Base-by-base conservation (phyloP, 2,329 filamentous ascomycete species). In the Beauveria rudraprayagi region DNA sequence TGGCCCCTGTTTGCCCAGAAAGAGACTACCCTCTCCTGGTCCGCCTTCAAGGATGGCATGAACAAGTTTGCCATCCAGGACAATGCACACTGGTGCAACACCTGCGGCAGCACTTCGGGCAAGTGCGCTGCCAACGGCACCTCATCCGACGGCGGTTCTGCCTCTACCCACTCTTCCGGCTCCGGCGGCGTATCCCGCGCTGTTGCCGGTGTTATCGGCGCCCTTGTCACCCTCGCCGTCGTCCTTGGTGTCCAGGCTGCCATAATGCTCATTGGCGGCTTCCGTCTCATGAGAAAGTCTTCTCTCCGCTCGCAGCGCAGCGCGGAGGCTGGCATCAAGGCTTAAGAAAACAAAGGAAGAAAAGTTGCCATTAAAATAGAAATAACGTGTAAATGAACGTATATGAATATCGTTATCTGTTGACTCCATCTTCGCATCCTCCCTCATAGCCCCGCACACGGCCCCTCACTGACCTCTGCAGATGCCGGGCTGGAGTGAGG, bases 191-290 rank as follows among this genome's bases (percentile, higher is more conserved):
- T 95, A 30, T 88, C 87, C 56, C 83, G 80, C 43, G 80, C 84
- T 6, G 85, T 92, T n/a, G 91, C 90, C 0, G 91, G 91, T 56
- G 90, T 93, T 5, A 92, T 95, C 56, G 87, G 90, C 50, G 90
- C 91, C 48, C 73, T 92, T 65, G 78, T 89, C 43, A 82, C 82
- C 0, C 72, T 84, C 5, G 75, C 76, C 10, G 78, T 82, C 11
- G 74, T 83, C 17, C 71, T 82, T 46, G 76, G 73, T 16, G 43
- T 79, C 22, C 74, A 80, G 69, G 76, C 70, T 10, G 68, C 79
- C 16, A 68, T 80, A 48, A 71, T 80, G 67, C 66, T 74, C 17
- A 16, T 78, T 6, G 75, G 72, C 6, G 79, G 80, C 11, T 66
- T 82, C 63, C 76, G 77, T 26, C 65, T 82, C 22, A 77, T 78